These are phyloP conservation scores for Aspergillus tanneri DNA, from an alignment of 2,329 filamentous ascomycete species.

Conservation along the genomic window DNA sequence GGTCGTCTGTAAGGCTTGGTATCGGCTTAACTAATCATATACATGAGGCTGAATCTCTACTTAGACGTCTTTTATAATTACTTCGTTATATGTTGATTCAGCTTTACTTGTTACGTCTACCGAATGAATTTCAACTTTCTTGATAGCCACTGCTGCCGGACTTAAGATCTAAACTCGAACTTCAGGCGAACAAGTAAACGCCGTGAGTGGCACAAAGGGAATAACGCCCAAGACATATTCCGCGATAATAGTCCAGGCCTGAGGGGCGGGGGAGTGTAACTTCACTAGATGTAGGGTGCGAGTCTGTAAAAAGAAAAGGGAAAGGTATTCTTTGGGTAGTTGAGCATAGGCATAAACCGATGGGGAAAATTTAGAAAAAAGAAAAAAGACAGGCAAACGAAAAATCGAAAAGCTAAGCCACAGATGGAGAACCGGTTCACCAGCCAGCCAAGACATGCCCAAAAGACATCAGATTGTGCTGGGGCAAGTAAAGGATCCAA, in stretches of 20 bases:
- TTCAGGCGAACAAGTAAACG: constrained; percentile 26
- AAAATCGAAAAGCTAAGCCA: constrained; percentile 21
- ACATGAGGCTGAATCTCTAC: no score
- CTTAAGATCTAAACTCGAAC: constrained; percentile 27
- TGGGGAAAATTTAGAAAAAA: constrained; percentile 14
- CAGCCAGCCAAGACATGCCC: constrained; percentile 9
- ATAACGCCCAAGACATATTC: constrained; percentile 21
- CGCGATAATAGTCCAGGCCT: constrained; percentile 21
- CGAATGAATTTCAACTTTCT: constrained; percentile 26
- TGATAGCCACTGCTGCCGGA: constrained; percentile 23
- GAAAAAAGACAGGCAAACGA: constrained; percentile 19
- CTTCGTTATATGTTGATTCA: no score
- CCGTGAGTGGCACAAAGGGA: constrained; percentile 22
- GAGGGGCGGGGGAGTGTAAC: constrained; percentile 9
- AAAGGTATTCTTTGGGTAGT: constrained; percentile 31
- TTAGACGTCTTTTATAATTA: no score
- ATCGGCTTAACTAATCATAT: no score
- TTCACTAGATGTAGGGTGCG: constrained; percentile 15
- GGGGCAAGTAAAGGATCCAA: neutral
- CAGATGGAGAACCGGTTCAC: constrained; percentile 16
- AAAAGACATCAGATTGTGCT: constrained; percentile 4
- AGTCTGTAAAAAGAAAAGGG: constrained; percentile 16
- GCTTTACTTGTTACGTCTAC: no score
- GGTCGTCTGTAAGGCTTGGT: no score
- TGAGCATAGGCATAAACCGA: constrained; percentile 27